phyloP scores from a whole-genome alignment of 495 filamentous ascomycete species.

The Pyronema domesticum region DNA sequence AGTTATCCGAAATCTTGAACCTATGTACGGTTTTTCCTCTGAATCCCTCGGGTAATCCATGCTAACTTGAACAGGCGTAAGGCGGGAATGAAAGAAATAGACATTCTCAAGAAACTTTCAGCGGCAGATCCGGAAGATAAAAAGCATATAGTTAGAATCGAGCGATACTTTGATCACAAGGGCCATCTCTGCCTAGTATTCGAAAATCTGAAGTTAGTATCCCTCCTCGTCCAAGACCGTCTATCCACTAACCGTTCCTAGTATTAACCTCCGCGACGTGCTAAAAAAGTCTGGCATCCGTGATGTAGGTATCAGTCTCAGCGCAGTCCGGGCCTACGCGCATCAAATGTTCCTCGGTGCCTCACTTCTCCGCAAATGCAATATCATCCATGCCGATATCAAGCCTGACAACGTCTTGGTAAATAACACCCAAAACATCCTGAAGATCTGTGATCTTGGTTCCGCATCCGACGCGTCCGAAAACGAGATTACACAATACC shows the following conservation, averaged over 20 bases:
- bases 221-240: not conserved
- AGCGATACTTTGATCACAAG: conserved; percentile 82
- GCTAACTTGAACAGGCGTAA: conserved; percentile 39
- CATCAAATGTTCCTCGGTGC: conserved; percentile 87
- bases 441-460: conserved; percentile 92
- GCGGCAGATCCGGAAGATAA: conserved; percentile 74
- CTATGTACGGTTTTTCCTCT: conserved; percentile 37
- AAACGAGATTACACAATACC: conserved; percentile 78
- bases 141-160: conserved; percentile 77
- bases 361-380: conserved; percentile 69
- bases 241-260: conserved; percentile 22
- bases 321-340: conserved; percentile 71
- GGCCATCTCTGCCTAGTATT: conserved; percentile 91
- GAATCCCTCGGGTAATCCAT: not conserved
- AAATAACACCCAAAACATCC: conserved; percentile 49
- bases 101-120: conserved; percentile 68
- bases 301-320: conserved; percentile 74
- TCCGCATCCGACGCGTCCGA: conserved; percentile 81
- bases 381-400: conserved; percentile 85
- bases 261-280: conserved; percentile 85
- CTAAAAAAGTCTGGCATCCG: conserved; percentile 81
- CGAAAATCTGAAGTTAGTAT: conserved; percentile 52
- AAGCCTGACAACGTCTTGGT: conserved; percentile 93
- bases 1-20: conserved; percentile 86
- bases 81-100: conserved; percentile 85